Base-by-base conservation (phyloP, 129 eudicot genomes). In the Cynara cardunculus region DNA sequence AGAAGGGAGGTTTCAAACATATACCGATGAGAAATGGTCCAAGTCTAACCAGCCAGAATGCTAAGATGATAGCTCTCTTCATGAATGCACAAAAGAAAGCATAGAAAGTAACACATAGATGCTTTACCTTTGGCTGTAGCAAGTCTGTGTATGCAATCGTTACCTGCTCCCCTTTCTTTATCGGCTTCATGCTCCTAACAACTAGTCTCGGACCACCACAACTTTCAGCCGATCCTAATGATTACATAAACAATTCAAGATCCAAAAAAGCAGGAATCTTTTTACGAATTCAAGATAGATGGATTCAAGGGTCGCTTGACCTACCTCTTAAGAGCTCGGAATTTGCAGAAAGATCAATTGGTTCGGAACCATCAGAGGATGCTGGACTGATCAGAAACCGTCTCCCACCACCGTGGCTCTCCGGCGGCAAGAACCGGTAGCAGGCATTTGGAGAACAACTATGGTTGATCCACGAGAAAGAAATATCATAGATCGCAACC, bases 401-500 rank as follows among this genome's bases (percentile, higher is more conserved):
- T 5, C 72, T 44, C 2, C 10, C 25, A 13, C 79, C 72, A 10
- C n/a, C 56, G 8, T n/a, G 66, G 25, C 34, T 24, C 21, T 21
- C 31, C 13, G 78, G 74, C 7, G 75, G 49, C 34, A 66, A 66
- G 85, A 92, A 90, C 18, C 82, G 78, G 69, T 89, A 92, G 71
- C 87, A 90, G 11, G 93, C 82, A 80, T 92, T 88, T 3, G 96
- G 97, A 53, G 96, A 92, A 25, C 97, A 92, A 28, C 96, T 90
- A 25, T 92, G 97, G 77, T 92, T 92, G 56, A 92, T 87, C 96
- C 96, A 92, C 9, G 97, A 90, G 80, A 92, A 92, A 0, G 72
- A 8, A 3, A 41, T 7, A 72, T 77, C 87, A 56, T 92, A 92
- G 3, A 90, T 83, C 0, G 91, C 97, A 80, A 92, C 72, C 34